Percentiles rank a stretch among this genome's conserved stretches.
These are phyloP conservation scores for Aspergillus fumigatiaffinis DNA, from an alignment of 2,329 filamentous ascomycete genomes.

Conservation along the genomic window DNA sequence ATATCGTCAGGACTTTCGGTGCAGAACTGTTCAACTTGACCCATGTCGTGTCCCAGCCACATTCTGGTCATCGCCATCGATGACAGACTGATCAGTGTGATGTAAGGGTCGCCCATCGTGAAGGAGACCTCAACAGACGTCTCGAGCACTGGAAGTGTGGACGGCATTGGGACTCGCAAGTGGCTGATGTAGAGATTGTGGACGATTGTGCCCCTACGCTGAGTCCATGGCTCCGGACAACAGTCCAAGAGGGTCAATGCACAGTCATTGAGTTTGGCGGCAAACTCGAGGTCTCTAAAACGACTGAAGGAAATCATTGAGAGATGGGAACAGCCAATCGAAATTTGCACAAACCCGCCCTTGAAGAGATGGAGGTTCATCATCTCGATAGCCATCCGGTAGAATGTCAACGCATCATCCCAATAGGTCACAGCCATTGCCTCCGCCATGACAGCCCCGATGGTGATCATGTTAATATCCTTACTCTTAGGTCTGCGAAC, in stretches of 20 bases:
- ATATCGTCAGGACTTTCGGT: conserved; percentile 55
- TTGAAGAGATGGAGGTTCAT: conserved; percentile 53
- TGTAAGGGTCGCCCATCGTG: conserved; percentile 55
- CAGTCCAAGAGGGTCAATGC: conserved; percentile 51
- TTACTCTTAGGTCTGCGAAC: conserved; percentile 39
- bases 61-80: conserved; percentile 55
- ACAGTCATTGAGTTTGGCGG: conserved; percentile 50
- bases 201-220: conserved; percentile 54
- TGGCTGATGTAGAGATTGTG: conserved; percentile 62
- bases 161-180: conserved; percentile 49
- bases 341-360: conserved; percentile 55
- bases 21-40: conserved; percentile 56
- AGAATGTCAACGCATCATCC: conserved; percentile 58
- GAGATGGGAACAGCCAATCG: conserved; percentile 56
- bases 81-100: conserved; percentile 56
- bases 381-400: conserved; percentile 56
- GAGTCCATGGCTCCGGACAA: conserved; percentile 52
- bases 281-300: conserved; percentile 55
- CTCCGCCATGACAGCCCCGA: conserved; percentile 55
- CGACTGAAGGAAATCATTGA: conserved; percentile 54
- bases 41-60: conserved; percentile 55
- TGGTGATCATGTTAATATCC: conserved; percentile 40
- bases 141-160: conserved; percentile 52
- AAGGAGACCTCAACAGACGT: conserved; percentile 54
- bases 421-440: conserved; percentile 58